These are phyloP conservation scores for Cladosporium phlei DNA, from an alignment of 2,329 filamentous ascomycete genomes.

Conservation along the genomic window DNA sequence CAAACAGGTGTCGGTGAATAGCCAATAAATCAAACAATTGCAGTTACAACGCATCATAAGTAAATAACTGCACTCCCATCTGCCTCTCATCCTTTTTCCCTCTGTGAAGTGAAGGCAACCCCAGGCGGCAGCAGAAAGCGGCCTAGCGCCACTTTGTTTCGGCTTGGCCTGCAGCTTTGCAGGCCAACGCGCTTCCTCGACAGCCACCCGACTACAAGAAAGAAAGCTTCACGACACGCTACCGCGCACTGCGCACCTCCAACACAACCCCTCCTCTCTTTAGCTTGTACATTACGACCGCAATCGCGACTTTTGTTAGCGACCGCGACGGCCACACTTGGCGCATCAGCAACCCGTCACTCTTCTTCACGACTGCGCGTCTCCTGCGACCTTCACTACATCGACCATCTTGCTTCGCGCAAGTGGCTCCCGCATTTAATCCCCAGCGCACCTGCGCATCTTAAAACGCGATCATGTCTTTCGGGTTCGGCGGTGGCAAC, in stretches of 20 bases:
- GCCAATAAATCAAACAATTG: too few species aligned
- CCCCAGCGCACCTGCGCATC: not conserved
- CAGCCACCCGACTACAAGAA: constrained; percentile 9
- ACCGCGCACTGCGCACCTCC: constrained; percentile 2
- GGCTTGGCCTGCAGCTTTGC: constrained; percentile 11
- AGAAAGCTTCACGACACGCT: constrained; percentile 9
- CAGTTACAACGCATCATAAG: too few species aligned
- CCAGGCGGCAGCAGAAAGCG: not conserved
- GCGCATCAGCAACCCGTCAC: not conserved
- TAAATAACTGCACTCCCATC: too few species aligned
- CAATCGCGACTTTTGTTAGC: not conserved
- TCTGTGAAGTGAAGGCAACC: too few species aligned
- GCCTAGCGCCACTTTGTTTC: not conserved
- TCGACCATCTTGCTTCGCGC: not conserved
- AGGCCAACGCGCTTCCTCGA: constrained; percentile 3
- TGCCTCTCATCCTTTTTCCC: too few species aligned
- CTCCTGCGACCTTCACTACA: not conserved
- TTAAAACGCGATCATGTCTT: constrained; percentile 10
- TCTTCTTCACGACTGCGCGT: constrained; percentile 8
- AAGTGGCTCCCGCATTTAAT: constrained; percentile 3
- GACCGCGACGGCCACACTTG: not conserved
- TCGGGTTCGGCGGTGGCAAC: constrained; percentile 30
- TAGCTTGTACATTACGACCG: constrained; percentile 6
- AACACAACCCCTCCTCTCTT: not conserved
- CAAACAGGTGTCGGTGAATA: too few species aligned